These are phyloP conservation scores for Lycium ferocissimum DNA, from an alignment of 257 asterid species.

Conservation along the genomic window DNA sequence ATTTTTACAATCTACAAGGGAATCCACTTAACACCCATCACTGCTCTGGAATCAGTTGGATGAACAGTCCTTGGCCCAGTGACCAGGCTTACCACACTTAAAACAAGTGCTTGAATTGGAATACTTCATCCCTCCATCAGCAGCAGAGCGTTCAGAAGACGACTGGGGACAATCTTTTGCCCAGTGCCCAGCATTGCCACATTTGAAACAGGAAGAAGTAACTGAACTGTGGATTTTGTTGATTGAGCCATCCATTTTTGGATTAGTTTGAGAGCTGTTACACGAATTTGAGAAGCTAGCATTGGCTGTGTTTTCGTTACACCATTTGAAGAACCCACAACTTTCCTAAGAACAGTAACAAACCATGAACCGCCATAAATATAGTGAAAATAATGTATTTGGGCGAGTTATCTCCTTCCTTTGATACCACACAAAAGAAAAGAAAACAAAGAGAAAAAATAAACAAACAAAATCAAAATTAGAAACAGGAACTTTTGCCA, in stretches of 20 bases:
- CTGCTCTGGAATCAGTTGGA: slow-evolving; percentile 26
- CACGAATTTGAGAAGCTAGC: slow-evolving; percentile 20
- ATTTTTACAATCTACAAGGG: background rate
- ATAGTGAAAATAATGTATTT: background rate
- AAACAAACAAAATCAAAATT: background rate
- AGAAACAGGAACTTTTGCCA: background rate
- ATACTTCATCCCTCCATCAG: slow-evolving; percentile 23
- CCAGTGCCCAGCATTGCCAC: slow-evolving; percentile 40
- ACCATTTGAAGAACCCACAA: slow-evolving; percentile 40
- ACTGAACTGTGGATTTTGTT: slow-evolving; percentile 35
- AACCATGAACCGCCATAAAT: background rate
- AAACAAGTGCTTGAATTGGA: slow-evolving; percentile 29
- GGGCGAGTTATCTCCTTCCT: background rate
- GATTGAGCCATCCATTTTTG: background rate
- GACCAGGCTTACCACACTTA: slow-evolving; percentile 35
- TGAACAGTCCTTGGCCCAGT: slow-evolving; percentile 37
- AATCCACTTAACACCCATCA: background rate
- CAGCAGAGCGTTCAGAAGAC: slow-evolving; percentile 2
- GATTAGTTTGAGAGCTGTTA: slow-evolving; percentile 23
- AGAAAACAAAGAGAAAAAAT: background rate
- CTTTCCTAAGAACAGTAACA: slow-evolving; percentile 29
- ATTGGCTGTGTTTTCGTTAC: slow-evolving; percentile 21
- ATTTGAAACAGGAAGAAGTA: slow-evolving; percentile 32
- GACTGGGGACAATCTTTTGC: slow-evolving; percentile 33
- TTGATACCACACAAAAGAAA: background rate